Evolutionary conservation across 495 filamentous ascomycete genomes (phyloP).

Genomic region (Neurospora cerealis): DNA sequence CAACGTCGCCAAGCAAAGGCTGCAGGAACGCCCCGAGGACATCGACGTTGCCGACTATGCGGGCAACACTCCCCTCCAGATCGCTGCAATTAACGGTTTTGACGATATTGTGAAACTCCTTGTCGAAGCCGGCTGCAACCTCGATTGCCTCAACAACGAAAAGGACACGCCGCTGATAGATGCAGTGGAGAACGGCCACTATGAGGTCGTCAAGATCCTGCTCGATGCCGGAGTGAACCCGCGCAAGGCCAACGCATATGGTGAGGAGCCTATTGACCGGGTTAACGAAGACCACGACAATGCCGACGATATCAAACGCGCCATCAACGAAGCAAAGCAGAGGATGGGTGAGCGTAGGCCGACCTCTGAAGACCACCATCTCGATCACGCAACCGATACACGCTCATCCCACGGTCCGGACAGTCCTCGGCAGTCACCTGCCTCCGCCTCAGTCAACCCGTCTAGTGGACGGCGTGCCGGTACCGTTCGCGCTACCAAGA

Average conservation of each 20-base stretch:
- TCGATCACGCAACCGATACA: conserved; percentile 41
- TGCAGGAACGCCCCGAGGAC: conserved; percentile 72
- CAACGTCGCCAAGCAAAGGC: conserved; percentile 55
- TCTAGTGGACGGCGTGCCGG: conserved; percentile 30
- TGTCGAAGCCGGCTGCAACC: conserved; percentile 68
- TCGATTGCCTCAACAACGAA: conserved; percentile 70
- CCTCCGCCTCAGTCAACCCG: conserved; percentile 20
- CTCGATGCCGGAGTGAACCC: conserved; percentile 84
- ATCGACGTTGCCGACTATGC: conserved; percentile 86
- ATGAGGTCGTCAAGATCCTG: conserved; percentile 80
- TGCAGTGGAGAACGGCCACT: conserved; percentile 87
- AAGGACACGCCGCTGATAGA: conserved; percentile 91
- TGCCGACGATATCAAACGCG: conserved; percentile 45
- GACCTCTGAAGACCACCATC: conserved; percentile 54
- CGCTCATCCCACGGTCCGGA: conserved; percentile 58
- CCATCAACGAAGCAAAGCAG: conserved; percentile 43
- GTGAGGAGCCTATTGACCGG: conserved; percentile 78
- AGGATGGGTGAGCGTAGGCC: conserved; percentile 40
- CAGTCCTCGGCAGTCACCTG: conserved; percentile 56
- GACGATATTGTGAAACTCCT: conserved; percentile 74
- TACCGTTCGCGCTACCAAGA: conserved; percentile 42
- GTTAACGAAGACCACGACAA: conserved; percentile 60
- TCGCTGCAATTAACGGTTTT: conserved; percentile 75
- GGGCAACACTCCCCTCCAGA: conserved; percentile 86
- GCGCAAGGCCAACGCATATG: conserved; percentile 72